Evolutionary conservation across 306 rosid species (phyloP).

Genomic region (Quercus suber): DNA sequence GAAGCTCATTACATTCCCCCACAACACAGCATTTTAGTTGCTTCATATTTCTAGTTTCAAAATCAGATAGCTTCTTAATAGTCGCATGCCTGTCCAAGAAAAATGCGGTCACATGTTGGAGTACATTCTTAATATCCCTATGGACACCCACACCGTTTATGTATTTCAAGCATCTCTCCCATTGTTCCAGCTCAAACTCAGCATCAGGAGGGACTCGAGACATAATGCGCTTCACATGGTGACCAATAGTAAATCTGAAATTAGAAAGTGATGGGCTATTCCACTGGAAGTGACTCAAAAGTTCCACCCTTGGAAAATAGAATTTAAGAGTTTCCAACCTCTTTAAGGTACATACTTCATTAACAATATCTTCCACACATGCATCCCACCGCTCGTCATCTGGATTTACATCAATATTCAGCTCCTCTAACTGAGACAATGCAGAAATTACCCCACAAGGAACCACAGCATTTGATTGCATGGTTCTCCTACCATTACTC

Average conservation of each 20-base stretch:
- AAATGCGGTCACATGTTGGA: neutral
- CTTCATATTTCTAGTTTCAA: neutral
- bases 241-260: neutral
- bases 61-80: slow-evolving; percentile 13
- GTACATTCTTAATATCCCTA: neutral
- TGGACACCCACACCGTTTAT: neutral
- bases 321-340: neutral
- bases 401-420: slow-evolving; percentile 14
- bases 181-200: neutral
- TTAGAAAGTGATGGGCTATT: no score
- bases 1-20: slow-evolving; percentile 30
- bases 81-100: slow-evolving; percentile 23
- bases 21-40: neutral
- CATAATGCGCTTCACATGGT: neutral
- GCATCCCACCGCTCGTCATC: slow-evolving; percentile 3
- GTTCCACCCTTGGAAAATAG: neutral
- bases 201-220: neutral
- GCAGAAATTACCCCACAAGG: neutral
- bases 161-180: neutral
- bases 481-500: neutral
- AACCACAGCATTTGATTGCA: neutral
- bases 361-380: neutral
- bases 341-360: neutral
- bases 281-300: no score
- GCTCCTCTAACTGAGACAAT: neutral